These are phyloP conservation scores for Pythium utonaiense DNA, from an alignment of 352 stramenopile species.

Conservation along the genomic window DNA sequence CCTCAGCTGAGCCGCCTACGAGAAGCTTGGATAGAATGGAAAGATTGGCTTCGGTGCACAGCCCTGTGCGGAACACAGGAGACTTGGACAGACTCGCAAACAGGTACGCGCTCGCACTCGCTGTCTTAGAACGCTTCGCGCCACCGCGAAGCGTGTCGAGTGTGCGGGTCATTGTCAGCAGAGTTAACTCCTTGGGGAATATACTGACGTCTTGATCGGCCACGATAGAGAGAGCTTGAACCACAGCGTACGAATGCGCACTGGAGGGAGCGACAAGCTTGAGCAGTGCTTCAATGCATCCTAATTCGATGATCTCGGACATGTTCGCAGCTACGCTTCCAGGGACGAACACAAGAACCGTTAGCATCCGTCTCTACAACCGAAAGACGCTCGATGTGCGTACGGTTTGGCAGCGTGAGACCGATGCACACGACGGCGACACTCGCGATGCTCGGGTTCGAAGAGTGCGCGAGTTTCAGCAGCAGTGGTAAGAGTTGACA, in stretches of 20 bases:
- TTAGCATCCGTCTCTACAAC: neutral
- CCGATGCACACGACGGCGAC: slow-evolving; percentile 54
- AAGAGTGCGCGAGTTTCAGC: slow-evolving; percentile 38
- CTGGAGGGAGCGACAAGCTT: slow-evolving; percentile 43
- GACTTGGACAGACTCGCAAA: slow-evolving; percentile 58
- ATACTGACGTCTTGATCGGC: slow-evolving; percentile 48
- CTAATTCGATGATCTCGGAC: slow-evolving; percentile 40
- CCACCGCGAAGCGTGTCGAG: slow-evolving; percentile 62
- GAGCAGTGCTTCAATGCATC: slow-evolving; percentile 56
- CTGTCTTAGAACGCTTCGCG: slow-evolving; percentile 54
- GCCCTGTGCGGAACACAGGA: slow-evolving; percentile 32
- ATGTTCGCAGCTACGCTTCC: slow-evolving; percentile 46
- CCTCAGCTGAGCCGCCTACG: slow-evolving; percentile 45
- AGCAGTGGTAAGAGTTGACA: slow-evolving; percentile 41
- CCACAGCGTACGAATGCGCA: slow-evolving; percentile 38
- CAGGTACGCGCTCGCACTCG: slow-evolving; percentile 51
- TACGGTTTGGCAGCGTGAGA: slow-evolving; percentile 53
- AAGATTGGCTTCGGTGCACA: slow-evolving; percentile 55
- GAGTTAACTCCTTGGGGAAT: slow-evolving; percentile 46
- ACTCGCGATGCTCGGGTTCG: slow-evolving; percentile 35
- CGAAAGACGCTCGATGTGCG: neutral
- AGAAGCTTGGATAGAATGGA: slow-evolving; percentile 67
- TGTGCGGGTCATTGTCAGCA: slow-evolving; percentile 33
- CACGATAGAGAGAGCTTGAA: slow-evolving; percentile 55
- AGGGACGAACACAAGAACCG: neutral